Percentiles rank a stretch among this genome's conserved stretches.
Evolutionary conservation across 805 yeast genomes (phyloP).

Genomic region (Candida dajiaensis): DNA sequence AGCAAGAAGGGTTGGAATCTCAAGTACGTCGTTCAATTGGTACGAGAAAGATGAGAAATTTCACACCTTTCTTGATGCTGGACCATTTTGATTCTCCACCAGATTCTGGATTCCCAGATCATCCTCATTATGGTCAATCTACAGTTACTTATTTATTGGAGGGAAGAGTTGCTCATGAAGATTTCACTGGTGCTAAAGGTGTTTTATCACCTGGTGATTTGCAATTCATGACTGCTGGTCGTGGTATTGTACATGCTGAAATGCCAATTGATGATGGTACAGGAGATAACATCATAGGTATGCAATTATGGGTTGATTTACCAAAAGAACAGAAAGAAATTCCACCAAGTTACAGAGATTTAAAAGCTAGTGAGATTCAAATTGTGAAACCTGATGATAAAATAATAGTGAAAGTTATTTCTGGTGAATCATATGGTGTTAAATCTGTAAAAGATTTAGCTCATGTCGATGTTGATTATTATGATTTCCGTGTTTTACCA

Average conservation of each 20-base stretch:
- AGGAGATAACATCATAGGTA: constrained; percentile 50
- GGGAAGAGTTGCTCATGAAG: constrained; percentile 76
- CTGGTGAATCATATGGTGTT: constrained; percentile 74
- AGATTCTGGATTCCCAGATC: constrained; percentile 76
- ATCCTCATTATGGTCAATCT: constrained; percentile 80
- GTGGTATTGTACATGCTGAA: constrained; percentile 80
- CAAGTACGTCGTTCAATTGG: constrained; percentile 79
- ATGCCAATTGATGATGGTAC: constrained; percentile 61
- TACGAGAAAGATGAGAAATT: constrained; percentile 57
- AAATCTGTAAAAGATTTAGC: constrained; percentile 70
- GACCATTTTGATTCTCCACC: constrained; percentile 68
- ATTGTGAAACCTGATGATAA: constrained; percentile 58
- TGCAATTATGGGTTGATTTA: constrained; percentile 86
- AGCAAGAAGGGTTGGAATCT: constrained; percentile 92
- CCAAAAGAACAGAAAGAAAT: constrained; percentile 57
- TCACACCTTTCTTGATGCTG: constrained; percentile 75
- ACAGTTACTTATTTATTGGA: constrained; percentile 64
- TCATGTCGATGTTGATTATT: constrained; percentile 73
- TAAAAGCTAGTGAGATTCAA: constrained; percentile 67
- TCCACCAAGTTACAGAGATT: constrained; percentile 74
- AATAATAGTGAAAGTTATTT: constrained; percentile 62
- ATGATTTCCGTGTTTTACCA: constrained; percentile 57
- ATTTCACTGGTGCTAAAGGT: constrained; percentile 82
- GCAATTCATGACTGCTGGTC: constrained; percentile 93
- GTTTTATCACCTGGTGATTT: constrained; percentile 74